Percentiles rank a stretch among this genome's conserved stretches.
Evolutionary conservation across 176 grass and related monocot species (phyloP).

Genomic region (Guadua angustifolia): DNA sequence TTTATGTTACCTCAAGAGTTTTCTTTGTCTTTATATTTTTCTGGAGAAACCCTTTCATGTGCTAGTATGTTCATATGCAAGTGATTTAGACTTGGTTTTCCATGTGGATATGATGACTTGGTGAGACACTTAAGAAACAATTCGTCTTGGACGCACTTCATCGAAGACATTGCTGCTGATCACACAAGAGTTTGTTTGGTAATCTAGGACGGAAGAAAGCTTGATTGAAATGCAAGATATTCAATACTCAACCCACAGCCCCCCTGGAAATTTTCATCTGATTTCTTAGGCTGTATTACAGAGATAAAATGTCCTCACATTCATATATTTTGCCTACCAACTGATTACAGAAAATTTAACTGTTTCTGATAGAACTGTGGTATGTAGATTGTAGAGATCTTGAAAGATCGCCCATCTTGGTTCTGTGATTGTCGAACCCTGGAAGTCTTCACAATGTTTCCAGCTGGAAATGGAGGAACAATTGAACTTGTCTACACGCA

Average conservation of each 20-base stretch:
- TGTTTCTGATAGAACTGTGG: slow-evolving; percentile 41
- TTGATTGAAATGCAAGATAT: not conserved
- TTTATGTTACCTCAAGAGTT: not conserved
- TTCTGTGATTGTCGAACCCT: slow-evolving; percentile 92
- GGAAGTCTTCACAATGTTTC: slow-evolving; percentile 85
- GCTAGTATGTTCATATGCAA: slow-evolving; percentile 16
- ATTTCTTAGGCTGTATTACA: not conserved
- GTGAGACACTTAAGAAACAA: slow-evolving; percentile 1
- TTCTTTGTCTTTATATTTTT: not conserved
- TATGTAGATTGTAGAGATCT: slow-evolving; percentile 77
- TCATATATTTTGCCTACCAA: slow-evolving; percentile 5
- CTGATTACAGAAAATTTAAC: not conserved
- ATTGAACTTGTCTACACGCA: slow-evolving; percentile 95
- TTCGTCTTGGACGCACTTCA: not conserved
- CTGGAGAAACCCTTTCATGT: not conserved
- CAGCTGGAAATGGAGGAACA: slow-evolving; percentile 90
- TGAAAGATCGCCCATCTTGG: slow-evolving; percentile 95
- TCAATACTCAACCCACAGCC: not conserved
- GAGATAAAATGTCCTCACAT: not conserved
- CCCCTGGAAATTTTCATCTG: not conserved
- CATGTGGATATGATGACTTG: slow-evolving; percentile 12
- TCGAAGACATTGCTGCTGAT: slow-evolving; percentile 4
- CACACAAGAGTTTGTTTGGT: not conserved
- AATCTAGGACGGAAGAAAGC: not conserved
- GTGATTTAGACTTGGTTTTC: slow-evolving; percentile 1